Conservation (phyloP, 75 land plant species). For the Ceratopteris richardii region DNA sequence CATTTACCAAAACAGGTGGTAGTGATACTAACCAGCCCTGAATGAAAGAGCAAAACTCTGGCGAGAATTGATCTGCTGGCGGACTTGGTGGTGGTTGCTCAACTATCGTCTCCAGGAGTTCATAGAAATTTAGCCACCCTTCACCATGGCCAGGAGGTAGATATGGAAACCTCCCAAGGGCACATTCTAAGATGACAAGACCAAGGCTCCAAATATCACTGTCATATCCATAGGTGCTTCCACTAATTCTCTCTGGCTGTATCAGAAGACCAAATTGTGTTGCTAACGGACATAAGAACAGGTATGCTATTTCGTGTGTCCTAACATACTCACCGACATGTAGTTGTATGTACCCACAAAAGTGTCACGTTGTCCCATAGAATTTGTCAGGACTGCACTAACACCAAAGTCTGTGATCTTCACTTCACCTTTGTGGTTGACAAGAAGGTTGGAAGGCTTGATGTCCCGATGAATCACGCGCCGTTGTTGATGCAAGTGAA, state of each 20-base stretch:
- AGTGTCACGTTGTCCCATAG: conserved; percentile 77
- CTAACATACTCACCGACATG: conserved; percentile 72
- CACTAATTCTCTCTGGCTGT: conserved; percentile 88
- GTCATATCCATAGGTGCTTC: conserved; percentile 48
- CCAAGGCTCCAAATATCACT: conserved; percentile 98
- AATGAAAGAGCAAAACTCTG: conserved; percentile 92
- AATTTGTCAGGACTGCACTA: conserved; percentile 67
- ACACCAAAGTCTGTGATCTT: conserved; percentile 99
- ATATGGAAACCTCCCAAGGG: conserved; percentile 79
- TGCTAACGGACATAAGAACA: not conserved
- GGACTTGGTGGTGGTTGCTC: conserved; percentile 70
- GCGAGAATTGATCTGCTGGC: conserved; percentile 65
- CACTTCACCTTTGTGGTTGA: conserved; percentile 93
- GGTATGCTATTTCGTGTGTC: too few relatives aligned
- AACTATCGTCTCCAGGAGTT: conserved; percentile 73
- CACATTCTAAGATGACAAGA: conserved; percentile 75
- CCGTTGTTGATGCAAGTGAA: conserved; percentile 75
- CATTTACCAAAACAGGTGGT: too few relatives aligned
- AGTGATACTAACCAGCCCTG: conserved; percentile 74
- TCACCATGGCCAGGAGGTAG: conserved; percentile 41
- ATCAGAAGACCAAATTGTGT: not conserved
- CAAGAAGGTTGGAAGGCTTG: conserved; percentile 86
- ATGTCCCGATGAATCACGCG: conserved; percentile 91
- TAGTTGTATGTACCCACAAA: conserved; percentile 90
- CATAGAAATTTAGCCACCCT: conserved; percentile 55